Base-by-base conservation (phyloP, 768 basidiomycete species). In the Tylopilus vinaceipallidus region DNA sequence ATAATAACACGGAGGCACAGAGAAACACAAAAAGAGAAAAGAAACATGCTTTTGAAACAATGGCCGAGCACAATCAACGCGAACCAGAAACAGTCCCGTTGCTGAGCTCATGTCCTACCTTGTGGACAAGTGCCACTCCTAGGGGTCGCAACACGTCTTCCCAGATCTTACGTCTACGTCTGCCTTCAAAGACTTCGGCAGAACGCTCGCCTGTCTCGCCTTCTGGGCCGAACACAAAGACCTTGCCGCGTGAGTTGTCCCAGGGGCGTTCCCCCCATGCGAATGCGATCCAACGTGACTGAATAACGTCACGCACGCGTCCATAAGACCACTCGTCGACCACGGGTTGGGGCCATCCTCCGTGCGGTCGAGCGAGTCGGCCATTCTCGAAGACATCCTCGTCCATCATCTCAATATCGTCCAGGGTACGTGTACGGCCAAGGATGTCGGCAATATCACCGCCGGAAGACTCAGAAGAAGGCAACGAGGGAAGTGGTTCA, bases 201-300 rank as follows among this genome's bases (percentile, higher is more conserved):
- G 79, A 80, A 40, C 88, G 79, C 65, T 88, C 87, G 39, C 88
- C 88, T 0, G 80, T 81, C 68, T 91, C 88, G 45, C 88, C 88
- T 62, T 90, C 88, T 0, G 88, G 88, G 4, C 88, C 88, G 56
- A 91, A 88, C 17, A 91, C 86, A 63, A 78, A 89, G 40, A 88
- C 78, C 67, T 80, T 85, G 50, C 81, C 79, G 13, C 34, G 66
- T 0, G 66, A 61, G 50, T 77, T 79, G 49, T 70, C 71, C 87
- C 88, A 91, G 8, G 88, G 88, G 4, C 72, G 77, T 62, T 86
- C 82, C 6, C 86, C 87, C 62, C 87, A 65, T 6, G 88, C 86
- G 48, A 91, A 91, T 19, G 81, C 63, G 20, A 90, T 77, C 88
- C 88, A 91, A 35, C 79, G 75, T 54, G 81, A 77, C 64, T 90